A percentile compares a stretch with the other conserved stretches of the same genome.
Evolutionary conservation across 495 filamentous ascomycete species (phyloP).

Genomic region (Talaromyces wortmannii): DNA sequence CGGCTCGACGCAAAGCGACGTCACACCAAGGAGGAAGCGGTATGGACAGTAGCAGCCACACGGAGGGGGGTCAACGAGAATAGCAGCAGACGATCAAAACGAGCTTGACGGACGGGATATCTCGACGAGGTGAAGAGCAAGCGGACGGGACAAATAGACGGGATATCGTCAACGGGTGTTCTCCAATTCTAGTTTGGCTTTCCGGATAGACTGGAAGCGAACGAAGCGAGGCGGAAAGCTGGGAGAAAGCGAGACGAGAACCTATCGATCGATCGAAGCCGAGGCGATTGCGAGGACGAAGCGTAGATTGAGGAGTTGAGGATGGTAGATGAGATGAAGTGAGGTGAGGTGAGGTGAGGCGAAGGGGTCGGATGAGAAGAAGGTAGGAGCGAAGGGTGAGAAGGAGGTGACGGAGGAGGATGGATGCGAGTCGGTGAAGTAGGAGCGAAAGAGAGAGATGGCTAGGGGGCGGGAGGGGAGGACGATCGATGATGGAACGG

Average conservation of each 20-base stretch:
- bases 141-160: slow-evolving; percentile 6
- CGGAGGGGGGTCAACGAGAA: slow-evolving; percentile 9
- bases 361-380: background rate
- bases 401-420: slow-evolving; percentile 4
- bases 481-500: background rate
- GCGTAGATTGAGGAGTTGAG: slow-evolving; percentile 8
- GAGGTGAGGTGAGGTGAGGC: background rate
- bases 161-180: slow-evolving; percentile 7
- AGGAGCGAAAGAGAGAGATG: background rate
- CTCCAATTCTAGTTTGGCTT: slow-evolving; percentile 16
- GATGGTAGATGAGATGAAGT: slow-evolving; percentile 3
- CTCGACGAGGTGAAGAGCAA: slow-evolving; percentile 6
- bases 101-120: slow-evolving; percentile 13
- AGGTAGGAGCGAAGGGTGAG: background rate
- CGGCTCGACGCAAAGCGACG: slow-evolving; percentile 10
- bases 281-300: slow-evolving; percentile 10
- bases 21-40: slow-evolving; percentile 18
- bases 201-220: slow-evolving; percentile 13
- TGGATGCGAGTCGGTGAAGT: slow-evolving; percentile 1
- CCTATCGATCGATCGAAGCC: no score
- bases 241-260: slow-evolving; percentile 15
- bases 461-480: background rate
- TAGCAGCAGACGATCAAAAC: slow-evolving; percentile 18
- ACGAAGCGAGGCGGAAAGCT: slow-evolving; percentile 8
- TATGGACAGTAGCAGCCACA: slow-evolving; percentile 11